Base-by-base conservation (phyloP, 495 filamentous ascomycete species). In the Penicillium robsamsonii region DNA sequence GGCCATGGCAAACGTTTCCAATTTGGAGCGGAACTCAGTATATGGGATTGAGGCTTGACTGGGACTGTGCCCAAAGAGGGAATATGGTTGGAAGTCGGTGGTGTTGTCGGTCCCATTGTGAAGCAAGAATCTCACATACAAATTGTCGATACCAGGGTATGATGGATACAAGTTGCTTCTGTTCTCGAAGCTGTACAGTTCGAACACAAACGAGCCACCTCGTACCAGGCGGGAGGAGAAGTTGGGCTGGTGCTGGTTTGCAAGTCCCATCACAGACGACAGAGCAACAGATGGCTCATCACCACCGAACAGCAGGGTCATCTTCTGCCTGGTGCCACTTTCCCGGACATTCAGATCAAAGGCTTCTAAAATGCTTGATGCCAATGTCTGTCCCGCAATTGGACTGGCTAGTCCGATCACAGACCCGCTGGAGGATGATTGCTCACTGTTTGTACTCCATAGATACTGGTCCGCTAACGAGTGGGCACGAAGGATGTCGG, bases 91-190 rank as follows among this genome's bases (percentile, higher is more conserved):
- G 31, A 52, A 52, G 15, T 29, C n/a, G 24, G 50, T 70, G 10
- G 65, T 59, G 18, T 77, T 70, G n/a, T 80, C 79, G 13, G 88
- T 88, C 42, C 87, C 88, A 66, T 95, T 95, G 61, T 84, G 80
- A 69, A 92, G 84, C 11, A 89, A 70, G 73, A 92, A 91, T 38
- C 91, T 84, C 29, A 96, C 86, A 57, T 77, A 83, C 37, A 93
- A 76, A 42, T 90, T 78, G 18, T 80, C 71, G 7, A 66, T 59
- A 31, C 64, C 62, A 0, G 87, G 86, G 58, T 79, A 87, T 67
- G 58, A 65, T 15, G 61, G 65, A 24, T 69, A 57, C 5, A 33
- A 29, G 18, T 56, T 65, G 57, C 57, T 75, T 63, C 70, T 81
- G 0, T 57, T 30, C 69, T 70, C 73, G 15, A 76, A 67, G 58